Evolutionary conservation across 208 protist genomes (phyloP).

Genomic region (Leishmania turanica): DNA sequence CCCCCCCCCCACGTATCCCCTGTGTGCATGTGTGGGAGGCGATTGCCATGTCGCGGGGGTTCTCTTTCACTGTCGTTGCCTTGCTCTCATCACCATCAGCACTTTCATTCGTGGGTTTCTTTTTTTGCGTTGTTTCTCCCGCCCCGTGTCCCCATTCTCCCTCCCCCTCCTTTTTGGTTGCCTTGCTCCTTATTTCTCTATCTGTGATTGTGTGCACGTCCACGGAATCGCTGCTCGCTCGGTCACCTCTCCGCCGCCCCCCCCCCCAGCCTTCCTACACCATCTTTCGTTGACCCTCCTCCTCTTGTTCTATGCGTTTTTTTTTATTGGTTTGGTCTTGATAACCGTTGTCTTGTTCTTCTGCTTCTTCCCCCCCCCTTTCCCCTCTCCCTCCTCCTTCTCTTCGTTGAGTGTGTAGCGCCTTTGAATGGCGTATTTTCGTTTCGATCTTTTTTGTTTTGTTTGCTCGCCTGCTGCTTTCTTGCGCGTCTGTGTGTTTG

Average conservation of each 20-base stretch:
- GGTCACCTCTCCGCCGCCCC: no score
- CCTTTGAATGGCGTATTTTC: neutral
- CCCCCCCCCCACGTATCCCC: neutral
- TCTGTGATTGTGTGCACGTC: neutral
- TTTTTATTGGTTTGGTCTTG: neutral
- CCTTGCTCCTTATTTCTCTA: neutral
- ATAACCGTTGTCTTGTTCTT: neutral
- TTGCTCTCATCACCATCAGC: no score
- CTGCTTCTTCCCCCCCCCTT: no score
- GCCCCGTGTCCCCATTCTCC: neutral
- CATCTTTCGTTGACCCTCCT: neutral
- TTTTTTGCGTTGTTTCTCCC: neutral
- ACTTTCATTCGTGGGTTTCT: no score
- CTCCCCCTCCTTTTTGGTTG: neutral
- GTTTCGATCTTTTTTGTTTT: neutral
- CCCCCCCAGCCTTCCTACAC: neutral
- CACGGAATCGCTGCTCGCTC: neutral
- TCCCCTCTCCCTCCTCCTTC: neutral
- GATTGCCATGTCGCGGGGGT: no score
- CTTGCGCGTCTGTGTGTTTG: no score
- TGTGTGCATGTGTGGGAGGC: no score
- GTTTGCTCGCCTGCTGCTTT: neutral
- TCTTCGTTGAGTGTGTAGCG: neutral
- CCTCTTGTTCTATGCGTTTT: neutral
- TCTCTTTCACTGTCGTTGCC: no score